Conservation (phyloP, 805 yeast genomes). For the Ogataea saltuana region DNA sequence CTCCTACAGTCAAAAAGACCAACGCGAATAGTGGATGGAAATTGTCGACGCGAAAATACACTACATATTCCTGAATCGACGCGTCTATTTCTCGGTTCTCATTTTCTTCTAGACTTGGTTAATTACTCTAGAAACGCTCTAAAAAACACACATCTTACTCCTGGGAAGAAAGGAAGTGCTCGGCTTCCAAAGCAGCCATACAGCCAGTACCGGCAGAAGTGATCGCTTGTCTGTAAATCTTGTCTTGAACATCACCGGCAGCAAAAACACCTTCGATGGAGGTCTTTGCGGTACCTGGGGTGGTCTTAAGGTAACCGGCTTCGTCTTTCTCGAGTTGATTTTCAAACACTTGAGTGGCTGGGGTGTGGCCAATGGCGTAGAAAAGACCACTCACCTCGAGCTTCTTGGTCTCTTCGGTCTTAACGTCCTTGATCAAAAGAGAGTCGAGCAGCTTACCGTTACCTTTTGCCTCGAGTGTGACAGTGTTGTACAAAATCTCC, state of each 20-base stretch:
- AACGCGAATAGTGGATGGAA: too few species aligned
- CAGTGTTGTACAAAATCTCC: slow-evolving; percentile 86
- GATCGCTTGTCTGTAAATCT: slow-evolving; percentile 96
- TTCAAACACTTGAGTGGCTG: slow-evolving; percentile 83
- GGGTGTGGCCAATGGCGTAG: slow-evolving; percentile 97
- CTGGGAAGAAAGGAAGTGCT: slow-evolving; percentile 61
- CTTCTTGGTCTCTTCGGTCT: slow-evolving; percentile 67
- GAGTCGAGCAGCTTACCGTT: slow-evolving; percentile 79
- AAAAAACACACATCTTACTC: too few species aligned
- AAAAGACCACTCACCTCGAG: slow-evolving; percentile 86
- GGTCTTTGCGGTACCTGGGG: slow-evolving; percentile 86
- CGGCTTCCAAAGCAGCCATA: slow-evolving; percentile 98
- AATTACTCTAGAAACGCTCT: too few species aligned
- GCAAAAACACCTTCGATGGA: slow-evolving; percentile 91
- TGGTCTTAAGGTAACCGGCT: slow-evolving; percentile 83
- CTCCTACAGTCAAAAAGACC: neutral
- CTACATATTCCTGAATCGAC: too few species aligned
- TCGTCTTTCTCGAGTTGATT: slow-evolving; percentile 83
- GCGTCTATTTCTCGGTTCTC: too few species aligned
- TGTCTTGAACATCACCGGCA: slow-evolving; percentile 99
- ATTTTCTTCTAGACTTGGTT: too few species aligned
- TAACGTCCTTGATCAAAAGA: slow-evolving; percentile 66
- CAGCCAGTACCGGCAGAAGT: slow-evolving; percentile 99
- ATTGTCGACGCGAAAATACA: too few species aligned
- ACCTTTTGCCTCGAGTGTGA: slow-evolving; percentile 87